A percentile compares a stretch with the other conserved stretches of the same genome.
phyloP scores from a whole-genome alignment of 257 asterid genomes.

The Ilex asprella region DNA sequence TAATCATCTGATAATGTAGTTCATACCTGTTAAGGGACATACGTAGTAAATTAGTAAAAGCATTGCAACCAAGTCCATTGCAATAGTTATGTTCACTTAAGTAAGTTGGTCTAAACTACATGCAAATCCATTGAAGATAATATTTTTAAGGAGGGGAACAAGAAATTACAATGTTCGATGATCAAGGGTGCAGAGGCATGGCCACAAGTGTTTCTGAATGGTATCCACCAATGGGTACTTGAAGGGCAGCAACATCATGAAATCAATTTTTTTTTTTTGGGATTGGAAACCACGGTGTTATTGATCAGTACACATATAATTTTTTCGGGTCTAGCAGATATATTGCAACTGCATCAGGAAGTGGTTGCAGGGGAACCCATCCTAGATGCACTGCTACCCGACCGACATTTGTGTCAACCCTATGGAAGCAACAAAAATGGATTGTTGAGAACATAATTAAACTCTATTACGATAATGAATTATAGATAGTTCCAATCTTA shows the following conservation, averaged over 20 bases:
- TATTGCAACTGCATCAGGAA: slow-evolving; percentile 7
- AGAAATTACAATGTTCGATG: slow-evolving; percentile 3
- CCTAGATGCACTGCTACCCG: slow-evolving; percentile 20
- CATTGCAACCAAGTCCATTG: neutral
- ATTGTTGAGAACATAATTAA: too few relatives aligned
- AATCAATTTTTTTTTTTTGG: too few relatives aligned
- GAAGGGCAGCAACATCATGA: neutral
- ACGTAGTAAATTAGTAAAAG: neutral
- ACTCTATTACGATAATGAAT: too few relatives aligned
- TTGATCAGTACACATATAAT: neutral
- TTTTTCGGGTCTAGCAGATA: slow-evolving; percentile 11
- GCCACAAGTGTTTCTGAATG: slow-evolving; percentile 16
- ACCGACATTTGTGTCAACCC: slow-evolving; percentile 23
- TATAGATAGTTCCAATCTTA: too few relatives aligned
- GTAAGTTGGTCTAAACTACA: neutral
- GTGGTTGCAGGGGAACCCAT: slow-evolving; percentile 16
- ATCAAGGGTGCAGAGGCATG: slow-evolving; percentile 9
- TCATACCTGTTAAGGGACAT: slow-evolving; percentile 15
- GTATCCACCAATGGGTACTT: slow-evolving; percentile 18
- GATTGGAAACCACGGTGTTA: neutral
- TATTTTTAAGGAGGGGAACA: slow-evolving; percentile 2
- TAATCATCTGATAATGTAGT: slow-evolving; percentile 21
- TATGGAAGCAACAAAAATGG: slow-evolving; percentile 1
- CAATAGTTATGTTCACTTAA: neutral
- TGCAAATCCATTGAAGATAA: neutral